A percentile compares a stretch with the other conserved stretches of the same genome.
These are phyloP conservation scores for Barnettozyma californica DNA, from an alignment of 805 yeast species.

Conservation along the genomic window DNA sequence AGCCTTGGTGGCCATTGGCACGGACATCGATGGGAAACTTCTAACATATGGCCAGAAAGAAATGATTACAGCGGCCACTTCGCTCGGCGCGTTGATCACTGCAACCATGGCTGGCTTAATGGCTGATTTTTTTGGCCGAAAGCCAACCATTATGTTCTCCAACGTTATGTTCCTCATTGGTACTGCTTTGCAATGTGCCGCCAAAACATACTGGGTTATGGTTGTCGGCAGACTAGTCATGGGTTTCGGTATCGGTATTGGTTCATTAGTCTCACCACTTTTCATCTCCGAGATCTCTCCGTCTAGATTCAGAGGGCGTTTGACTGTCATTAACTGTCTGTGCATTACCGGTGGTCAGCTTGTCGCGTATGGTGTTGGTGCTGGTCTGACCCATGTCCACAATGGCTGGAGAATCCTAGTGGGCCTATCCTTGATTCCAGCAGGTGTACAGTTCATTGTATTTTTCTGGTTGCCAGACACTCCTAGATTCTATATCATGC, in stretches of 20 bases:
- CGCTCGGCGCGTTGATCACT: conserved; percentile 85
- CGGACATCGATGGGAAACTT: conserved; percentile 55
- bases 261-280: conserved; percentile 90
- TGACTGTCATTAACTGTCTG: conserved; percentile 81
- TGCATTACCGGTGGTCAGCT: conserved; percentile 95
- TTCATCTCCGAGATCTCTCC: conserved; percentile 93
- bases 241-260: conserved; percentile 97
- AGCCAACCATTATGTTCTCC: conserved; percentile 76
- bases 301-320: conserved; percentile 81
- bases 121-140: conserved; percentile 84
- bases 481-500: conserved; percentile 82
- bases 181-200: conserved; percentile 75
- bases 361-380: conserved; percentile 90
- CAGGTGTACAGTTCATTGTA: conserved; percentile 66
- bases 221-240: conserved; percentile 83
- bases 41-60: conserved; percentile 80
- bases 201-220: conserved; percentile 86
- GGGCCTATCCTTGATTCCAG: conserved; percentile 86
- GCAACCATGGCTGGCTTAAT: conserved; percentile 72
- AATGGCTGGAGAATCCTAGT: conserved; percentile 94
- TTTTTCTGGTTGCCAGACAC: conserved; percentile 92
- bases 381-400: conserved; percentile 65
- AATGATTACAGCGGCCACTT: conserved; percentile 89
- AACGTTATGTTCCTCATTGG: conserved; percentile 81
- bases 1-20: conserved; percentile 81